A percentile compares a stretch with the other conserved stretches of the same genome.
Conservation (phyloP, 306 rosid genomes). For the Cucumis cinereus region DNA sequence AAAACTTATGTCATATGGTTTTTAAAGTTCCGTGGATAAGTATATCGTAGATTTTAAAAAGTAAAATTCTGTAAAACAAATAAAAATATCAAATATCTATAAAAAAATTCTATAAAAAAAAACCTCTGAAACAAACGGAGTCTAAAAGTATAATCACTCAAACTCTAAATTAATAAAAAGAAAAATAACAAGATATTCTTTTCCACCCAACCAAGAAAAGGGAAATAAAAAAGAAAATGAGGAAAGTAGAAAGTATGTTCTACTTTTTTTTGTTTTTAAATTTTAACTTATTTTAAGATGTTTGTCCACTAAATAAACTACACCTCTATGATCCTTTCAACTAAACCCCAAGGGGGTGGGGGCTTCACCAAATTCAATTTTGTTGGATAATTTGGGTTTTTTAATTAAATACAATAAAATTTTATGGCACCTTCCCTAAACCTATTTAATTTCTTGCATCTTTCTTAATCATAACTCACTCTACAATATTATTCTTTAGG, state of each 20-base stretch:
- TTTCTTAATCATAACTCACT: background rate
- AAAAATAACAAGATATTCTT: too few relatives aligned
- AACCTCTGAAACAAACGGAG: too few relatives aligned
- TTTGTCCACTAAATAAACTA: background rate
- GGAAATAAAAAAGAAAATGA: too few relatives aligned
- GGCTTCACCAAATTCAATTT: background rate
- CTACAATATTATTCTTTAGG: background rate
- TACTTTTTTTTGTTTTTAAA: background rate
- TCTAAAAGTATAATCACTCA: too few relatives aligned
- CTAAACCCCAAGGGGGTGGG: background rate
- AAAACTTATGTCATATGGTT: too few relatives aligned
- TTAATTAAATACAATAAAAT: too few relatives aligned
- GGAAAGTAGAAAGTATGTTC: background rate
- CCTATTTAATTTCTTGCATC: background rate
- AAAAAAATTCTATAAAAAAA: too few relatives aligned
- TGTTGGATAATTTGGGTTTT: background rate
- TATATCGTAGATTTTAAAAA: too few relatives aligned
- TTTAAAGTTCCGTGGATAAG: too few relatives aligned
- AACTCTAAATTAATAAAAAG: too few relatives aligned
- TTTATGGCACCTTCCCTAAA: background rate
- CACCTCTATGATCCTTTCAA: background rate
- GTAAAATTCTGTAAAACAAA: too few relatives aligned
- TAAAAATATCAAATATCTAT: too few relatives aligned
- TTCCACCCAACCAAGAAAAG: background rate
- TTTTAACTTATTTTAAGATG: background rate